phyloP scores from a whole-genome alignment of 768 basidiomycete genomes.

The Lanmaoa rubissima region DNA sequence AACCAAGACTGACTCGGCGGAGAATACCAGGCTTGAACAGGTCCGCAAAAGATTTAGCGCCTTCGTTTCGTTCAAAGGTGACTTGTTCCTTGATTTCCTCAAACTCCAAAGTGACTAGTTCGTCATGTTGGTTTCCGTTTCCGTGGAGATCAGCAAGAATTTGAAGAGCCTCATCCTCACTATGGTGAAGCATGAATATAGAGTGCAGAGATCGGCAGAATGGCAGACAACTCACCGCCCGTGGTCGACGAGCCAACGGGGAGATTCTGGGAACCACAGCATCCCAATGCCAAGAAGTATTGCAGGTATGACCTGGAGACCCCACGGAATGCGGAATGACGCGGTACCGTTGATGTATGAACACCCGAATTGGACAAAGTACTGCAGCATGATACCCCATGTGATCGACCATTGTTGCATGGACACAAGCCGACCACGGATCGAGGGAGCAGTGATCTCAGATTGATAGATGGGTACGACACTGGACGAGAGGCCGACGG shows the following conservation, averaged over 20 bases:
- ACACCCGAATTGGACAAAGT: slow-evolving; percentile 75
- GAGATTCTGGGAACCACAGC: slow-evolving; percentile 65
- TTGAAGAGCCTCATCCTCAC: slow-evolving; percentile 58
- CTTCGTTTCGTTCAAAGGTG: slow-evolving; percentile 62
- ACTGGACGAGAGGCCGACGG: slow-evolving; percentile 64
- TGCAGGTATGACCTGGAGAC: slow-evolving; percentile 76
- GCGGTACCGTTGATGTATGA: slow-evolving; percentile 64
- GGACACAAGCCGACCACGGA: slow-evolving; percentile 74
- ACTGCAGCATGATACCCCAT: slow-evolving; percentile 75
- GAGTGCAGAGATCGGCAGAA: not conserved
- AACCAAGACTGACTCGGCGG: slow-evolving; percentile 69
- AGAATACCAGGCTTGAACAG: slow-evolving; percentile 63
- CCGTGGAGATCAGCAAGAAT: slow-evolving; percentile 75
- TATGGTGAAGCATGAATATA: slow-evolving; percentile 7
- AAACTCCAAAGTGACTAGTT: slow-evolving; percentile 67
- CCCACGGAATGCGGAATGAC: slow-evolving; percentile 81
- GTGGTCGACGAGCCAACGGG: slow-evolving; percentile 70
- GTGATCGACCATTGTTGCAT: slow-evolving; percentile 81
- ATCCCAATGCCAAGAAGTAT: slow-evolving; percentile 67
- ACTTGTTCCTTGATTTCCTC: slow-evolving; percentile 61
- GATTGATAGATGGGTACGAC: slow-evolving; percentile 76
- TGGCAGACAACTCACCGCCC: slow-evolving; percentile 37
- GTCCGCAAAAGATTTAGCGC: slow-evolving; percentile 68
- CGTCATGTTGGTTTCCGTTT: slow-evolving; percentile 51
- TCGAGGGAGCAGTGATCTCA: slow-evolving; percentile 67